Percentiles rank a stretch among this genome's conserved stretches.
These are phyloP conservation scores for Triangularia setosa DNA, from an alignment of 2,329 filamentous ascomycete species.

Conservation along the genomic window DNA sequence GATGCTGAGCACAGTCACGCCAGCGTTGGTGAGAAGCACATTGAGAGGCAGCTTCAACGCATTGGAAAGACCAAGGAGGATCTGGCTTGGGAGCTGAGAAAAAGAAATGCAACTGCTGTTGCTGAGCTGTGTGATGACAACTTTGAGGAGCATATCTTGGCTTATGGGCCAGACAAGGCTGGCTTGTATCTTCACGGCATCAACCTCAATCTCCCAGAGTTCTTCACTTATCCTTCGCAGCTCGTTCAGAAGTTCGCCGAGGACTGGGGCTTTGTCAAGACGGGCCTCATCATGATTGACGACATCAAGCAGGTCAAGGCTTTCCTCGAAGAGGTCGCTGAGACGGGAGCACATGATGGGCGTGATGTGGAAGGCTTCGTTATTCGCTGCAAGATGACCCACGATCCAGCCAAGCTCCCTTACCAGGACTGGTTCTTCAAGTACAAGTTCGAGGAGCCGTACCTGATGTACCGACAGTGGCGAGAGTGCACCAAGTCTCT, in stretches of 20 bases:
- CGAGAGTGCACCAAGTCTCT: conserved; percentile 91
- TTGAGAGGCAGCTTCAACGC: conserved; percentile 72
- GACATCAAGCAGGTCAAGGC: conserved; percentile 68
- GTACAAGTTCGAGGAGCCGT: conserved; percentile 99
- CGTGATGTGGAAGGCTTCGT: conserved; percentile 97
- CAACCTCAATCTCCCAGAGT: conserved; percentile 91
- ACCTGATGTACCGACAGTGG: conserved; percentile 98
- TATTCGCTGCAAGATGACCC: conserved; percentile 73
- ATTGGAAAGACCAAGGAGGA: conserved; percentile 77
- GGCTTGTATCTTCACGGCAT: conserved; percentile 94
- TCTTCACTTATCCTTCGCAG: conserved; percentile 77
- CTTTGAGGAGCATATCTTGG: conserved; percentile 95
- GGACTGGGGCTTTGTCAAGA: conserved; percentile 90
- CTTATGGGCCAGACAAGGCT: conserved; percentile 76
- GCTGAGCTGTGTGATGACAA: conserved; percentile 93
- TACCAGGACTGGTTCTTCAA: conserved; percentile 99
- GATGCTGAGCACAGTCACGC: conserved; percentile 78
- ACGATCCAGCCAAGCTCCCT: conserved; percentile 45
- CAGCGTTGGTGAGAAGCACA: conserved; percentile 73
- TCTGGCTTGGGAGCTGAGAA: conserved; percentile 69
- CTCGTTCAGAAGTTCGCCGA: conserved; percentile 89
- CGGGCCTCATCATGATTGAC: conserved; percentile 73
- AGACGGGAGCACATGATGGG: conserved; percentile 84
- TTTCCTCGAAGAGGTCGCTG: conserved; percentile 80
- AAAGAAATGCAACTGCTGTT: conserved; percentile 87